Percentiles rank a stretch among this genome's conserved stretches.
phyloP scores from a whole-genome alignment of 495 filamentous ascomycete species.

The Xanthoparmelia taractica region DNA sequence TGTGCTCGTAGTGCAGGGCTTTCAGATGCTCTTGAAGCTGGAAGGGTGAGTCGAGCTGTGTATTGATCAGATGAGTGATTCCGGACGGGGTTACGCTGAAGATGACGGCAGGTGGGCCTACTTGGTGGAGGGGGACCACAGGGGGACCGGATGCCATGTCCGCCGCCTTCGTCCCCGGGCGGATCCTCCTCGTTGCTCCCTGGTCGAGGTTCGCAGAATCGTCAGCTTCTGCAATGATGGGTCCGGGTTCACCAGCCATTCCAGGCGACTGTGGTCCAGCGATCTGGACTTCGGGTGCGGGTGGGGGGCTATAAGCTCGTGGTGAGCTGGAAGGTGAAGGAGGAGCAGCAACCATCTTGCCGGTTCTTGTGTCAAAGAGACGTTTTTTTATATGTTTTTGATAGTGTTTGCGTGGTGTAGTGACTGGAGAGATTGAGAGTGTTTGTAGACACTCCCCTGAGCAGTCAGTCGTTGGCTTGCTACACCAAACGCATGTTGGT shows the following conservation, averaged over 20 bases:
- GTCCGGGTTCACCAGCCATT: constrained; percentile 42
- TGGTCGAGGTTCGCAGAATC: constrained; percentile 48
- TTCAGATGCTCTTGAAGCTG: constrained; percentile 98
- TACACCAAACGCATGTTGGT: background rate
- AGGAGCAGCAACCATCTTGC: background rate
- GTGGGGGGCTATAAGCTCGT: constrained; percentile 80
- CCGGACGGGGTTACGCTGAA: background rate
- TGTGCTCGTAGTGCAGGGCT: constrained; percentile 76
- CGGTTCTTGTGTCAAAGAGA: background rate
- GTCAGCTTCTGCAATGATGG: constrained; percentile 35
- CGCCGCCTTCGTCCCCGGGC: constrained; percentile 79
- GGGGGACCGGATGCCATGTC: constrained; percentile 92
- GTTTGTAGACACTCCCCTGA: background rate
- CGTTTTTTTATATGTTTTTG: background rate
- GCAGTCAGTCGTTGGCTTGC: background rate
- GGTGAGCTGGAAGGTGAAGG: constrained; percentile 62
- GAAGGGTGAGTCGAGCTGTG: constrained; percentile 88
- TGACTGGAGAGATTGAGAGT: background rate
- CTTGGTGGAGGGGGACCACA: constrained; percentile 73
- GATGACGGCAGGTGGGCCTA: constrained; percentile 32
- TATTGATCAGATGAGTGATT: background rate
- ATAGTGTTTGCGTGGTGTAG: background rate
- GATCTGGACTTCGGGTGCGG: constrained; percentile 83
- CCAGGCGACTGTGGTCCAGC: constrained; percentile 68
- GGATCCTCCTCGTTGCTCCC: constrained; percentile 72